Conservation (phyloP, 768 basidiomycete genomes). For the Lenzites betulinus region DNA sequence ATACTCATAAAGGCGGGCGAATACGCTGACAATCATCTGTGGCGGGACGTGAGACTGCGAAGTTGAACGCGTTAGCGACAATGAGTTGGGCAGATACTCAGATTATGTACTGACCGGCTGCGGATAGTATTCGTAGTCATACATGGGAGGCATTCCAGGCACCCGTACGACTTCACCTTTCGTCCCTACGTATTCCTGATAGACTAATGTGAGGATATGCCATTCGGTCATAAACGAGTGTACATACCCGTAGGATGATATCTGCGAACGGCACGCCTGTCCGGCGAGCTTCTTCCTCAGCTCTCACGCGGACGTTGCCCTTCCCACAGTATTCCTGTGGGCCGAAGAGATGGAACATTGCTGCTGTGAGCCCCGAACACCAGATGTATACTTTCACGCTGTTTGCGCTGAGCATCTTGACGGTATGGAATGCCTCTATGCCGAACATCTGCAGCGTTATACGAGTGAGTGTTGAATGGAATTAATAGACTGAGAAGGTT, state of each 20-base stretch:
- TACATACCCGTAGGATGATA: slow-evolving; percentile 1
- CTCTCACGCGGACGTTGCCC: slow-evolving; percentile 11
- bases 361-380: slow-evolving; percentile 9
- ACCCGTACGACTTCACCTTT: slow-evolving; percentile 15
- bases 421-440: background rate
- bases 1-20: background rate
- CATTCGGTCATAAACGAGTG: background rate
- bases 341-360: slow-evolving; percentile 11
- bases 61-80: no score
- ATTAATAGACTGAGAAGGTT: background rate
- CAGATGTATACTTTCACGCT: slow-evolving; percentile 15
- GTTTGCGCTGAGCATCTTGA: slow-evolving; percentile 13
- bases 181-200: background rate
- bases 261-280: background rate
- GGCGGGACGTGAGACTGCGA: background rate
- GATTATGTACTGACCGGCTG: slow-evolving; percentile 25
- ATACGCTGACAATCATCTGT: background rate
- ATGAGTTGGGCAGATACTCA: no score
- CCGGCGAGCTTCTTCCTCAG: slow-evolving; percentile 5
- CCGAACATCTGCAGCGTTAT: slow-evolving; percentile 14
- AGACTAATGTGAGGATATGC: background rate
- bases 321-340: slow-evolving; percentile 14
- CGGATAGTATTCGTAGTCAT: slow-evolving; percentile 24
- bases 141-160: slow-evolving; percentile 27
- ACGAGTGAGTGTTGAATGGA: background rate